Base-by-base conservation (phyloP, 306 rosid species). In the Alnus glutinosa region DNA sequence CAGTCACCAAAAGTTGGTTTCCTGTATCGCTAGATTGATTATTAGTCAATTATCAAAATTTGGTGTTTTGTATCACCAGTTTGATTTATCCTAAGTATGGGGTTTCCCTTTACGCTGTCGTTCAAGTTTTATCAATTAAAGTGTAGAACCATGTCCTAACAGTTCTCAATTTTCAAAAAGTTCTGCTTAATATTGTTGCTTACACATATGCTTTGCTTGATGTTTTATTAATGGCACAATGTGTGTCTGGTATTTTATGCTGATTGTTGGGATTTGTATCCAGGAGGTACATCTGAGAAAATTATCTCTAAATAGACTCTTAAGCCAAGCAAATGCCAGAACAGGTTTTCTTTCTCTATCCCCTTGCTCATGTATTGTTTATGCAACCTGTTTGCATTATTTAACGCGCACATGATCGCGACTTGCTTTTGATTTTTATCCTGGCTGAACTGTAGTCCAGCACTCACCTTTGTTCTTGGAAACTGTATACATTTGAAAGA, bases 261-360 rank as follows among this genome's bases (percentile, higher is more conserved):
- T 77, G 50, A 57, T 71, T 14, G 9, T 61, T 2, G 28, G 47
- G 49, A 52, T 73, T 73, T 63, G 50, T 18, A 30, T 55, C 34
- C 88, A 86, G 90, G 88, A 71, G 71, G 58, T 47, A 57, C 15
- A 68, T 57, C 72, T 76, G 5, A 28, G 74, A 57, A 87, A 62
- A 55, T 34, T 47, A 44, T 63, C 71, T 79, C 47, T 78, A 59
- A 77, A 18, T 81, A 72, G 81, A 75, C 34, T 84, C 74, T 70
- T 87, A 71, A 77, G 75, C 78, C 78, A 74, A 63, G 76, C 80
- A 77, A 50, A 77, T 13, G 44, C 80, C 42, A 39, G 59, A 44
- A 16, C 89, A 89, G 97, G 97, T 94, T 70, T 81, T 73, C 55
- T 50, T 71, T 83, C 74, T 80, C 37, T 57, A 46, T 49, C 78